Percentiles rank a stretch among this genome's conserved stretches.
These are phyloP conservation scores for Melanomma pulvis-pyrius DNA, from an alignment of 495 filamentous ascomycete genomes.

Conservation along the genomic window DNA sequence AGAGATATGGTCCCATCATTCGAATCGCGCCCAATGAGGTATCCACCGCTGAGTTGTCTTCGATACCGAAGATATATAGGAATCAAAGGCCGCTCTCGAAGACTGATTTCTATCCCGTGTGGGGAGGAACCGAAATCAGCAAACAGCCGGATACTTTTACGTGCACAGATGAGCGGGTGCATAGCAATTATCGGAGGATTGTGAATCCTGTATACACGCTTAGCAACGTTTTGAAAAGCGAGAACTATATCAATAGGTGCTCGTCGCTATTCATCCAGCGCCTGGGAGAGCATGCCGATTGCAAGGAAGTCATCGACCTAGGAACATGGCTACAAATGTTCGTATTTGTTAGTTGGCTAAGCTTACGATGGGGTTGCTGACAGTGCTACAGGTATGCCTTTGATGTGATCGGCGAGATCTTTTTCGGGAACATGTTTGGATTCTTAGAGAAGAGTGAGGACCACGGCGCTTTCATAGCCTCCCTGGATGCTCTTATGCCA, in stretches of 20 bases:
- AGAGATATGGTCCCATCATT: conserved; percentile 2
- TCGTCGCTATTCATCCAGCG: conserved; percentile 6
- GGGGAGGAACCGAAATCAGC: not conserved
- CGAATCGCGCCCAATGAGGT: conserved; percentile 26
- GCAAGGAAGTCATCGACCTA: conserved; percentile 4
- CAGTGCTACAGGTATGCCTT: conserved; percentile 51
- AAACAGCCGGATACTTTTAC: conserved; percentile 20
- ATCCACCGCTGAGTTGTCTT: not conserved
- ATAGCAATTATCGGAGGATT: conserved; percentile 8
- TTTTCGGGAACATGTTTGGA: conserved; percentile 63
- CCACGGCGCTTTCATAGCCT: conserved; percentile 52
- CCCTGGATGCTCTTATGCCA: conserved; percentile 2
- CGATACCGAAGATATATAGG: conserved; percentile 6
- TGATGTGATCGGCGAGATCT: conserved; percentile 68
- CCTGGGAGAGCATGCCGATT: conserved; percentile 4
- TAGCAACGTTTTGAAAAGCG: conserved; percentile 17
- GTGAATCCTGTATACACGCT: conserved; percentile 8
- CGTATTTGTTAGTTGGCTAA: not conserved
- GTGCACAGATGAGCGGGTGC: conserved; percentile 7
- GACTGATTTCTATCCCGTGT: conserved; percentile 11
- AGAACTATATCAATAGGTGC: conserved; percentile 9
- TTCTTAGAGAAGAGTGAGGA: conserved; percentile 19
- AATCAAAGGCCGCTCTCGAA: conserved; percentile 6
- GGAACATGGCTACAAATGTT: conserved; percentile 27
- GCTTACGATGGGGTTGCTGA: not conserved